These are phyloP conservation scores for Rhodocollybia butyracea DNA, from an alignment of 768 basidiomycete species.

Conservation along the genomic window DNA sequence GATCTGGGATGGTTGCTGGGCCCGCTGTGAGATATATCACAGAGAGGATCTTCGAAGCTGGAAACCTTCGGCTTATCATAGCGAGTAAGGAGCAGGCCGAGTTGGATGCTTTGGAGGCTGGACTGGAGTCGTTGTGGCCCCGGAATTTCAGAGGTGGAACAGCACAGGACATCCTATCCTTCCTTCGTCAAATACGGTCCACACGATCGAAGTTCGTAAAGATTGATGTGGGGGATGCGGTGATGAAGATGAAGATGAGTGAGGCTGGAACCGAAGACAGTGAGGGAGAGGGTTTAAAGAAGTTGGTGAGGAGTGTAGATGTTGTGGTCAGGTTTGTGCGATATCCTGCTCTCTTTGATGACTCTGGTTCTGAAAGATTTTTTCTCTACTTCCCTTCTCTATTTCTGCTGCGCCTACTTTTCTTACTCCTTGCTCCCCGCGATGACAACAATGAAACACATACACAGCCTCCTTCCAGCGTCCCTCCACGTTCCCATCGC, in stretches of 20 bases:
- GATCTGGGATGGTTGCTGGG: conserved; percentile 94
- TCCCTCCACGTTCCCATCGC: conserved; percentile 71
- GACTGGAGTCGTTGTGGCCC: neutral
- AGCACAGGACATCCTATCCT: no score
- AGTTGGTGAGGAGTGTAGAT: conserved; percentile 63
- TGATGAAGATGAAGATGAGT: conserved; percentile 51
- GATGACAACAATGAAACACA: no score
- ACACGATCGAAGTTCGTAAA: no score
- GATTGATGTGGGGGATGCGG: conserved; percentile 12
- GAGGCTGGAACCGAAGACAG: no score
- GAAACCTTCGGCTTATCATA: conserved; percentile 56
- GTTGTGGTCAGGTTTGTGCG: conserved; percentile 73
- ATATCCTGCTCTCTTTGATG: neutral
- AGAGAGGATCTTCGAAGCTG: conserved; percentile 28
- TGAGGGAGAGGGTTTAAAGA: no score
- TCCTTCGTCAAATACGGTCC: no score
- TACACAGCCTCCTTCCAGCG: conserved; percentile 73
- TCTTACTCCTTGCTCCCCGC: no score
- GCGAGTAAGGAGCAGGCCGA: neutral
- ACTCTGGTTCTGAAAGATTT: neutral
- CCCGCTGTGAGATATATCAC: conserved; percentile 80
- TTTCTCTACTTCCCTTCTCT: neutral
- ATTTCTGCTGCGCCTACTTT: neutral
- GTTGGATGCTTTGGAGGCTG: neutral
- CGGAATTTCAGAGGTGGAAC: no score